A percentile compares a stretch with the other conserved stretches of the same genome.
These are phyloP conservation scores for Cladophialophora chaetospira DNA, from an alignment of 2,329 filamentous ascomycete species.

Conservation along the genomic window DNA sequence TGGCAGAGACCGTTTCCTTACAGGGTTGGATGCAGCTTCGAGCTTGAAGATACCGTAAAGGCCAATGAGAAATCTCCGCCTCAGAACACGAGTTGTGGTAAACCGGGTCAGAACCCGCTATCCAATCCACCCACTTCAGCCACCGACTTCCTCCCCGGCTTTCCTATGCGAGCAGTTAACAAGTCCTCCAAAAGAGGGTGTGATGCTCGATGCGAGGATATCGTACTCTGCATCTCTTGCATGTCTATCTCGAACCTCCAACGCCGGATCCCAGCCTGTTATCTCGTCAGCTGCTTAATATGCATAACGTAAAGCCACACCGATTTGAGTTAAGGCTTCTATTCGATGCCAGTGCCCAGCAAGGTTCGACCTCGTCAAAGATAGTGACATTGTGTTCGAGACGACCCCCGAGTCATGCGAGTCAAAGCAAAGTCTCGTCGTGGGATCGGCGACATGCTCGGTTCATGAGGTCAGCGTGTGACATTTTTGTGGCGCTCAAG, in stretches of 20 bases:
- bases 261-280: background rate
- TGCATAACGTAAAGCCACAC: conserved; percentile 16
- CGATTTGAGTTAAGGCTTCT: conserved; percentile 3
- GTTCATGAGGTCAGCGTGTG: conserved; percentile 12
- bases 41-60: too few species aligned
- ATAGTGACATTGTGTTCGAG: background rate
- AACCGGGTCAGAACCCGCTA: background rate
- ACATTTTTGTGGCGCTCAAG: conserved; percentile 12
- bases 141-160: background rate
- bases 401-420: background rate
- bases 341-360: background rate
- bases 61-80: conserved; percentile 6
- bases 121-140: background rate
- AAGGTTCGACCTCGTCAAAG: background rate
- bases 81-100: background rate
- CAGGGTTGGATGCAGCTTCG: background rate
- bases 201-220: conserved; percentile 3
- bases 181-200: background rate
- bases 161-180: background rate
- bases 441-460: background rate
- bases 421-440: background rate
- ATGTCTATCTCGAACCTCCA: background rate
- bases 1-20: background rate
- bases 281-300: conserved; percentile 22
- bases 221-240: conserved; percentile 9